phyloP scores from a whole-genome alignment of 2,329 filamentous ascomycete genomes.

The Zymoseptoria passerinii region DNA sequence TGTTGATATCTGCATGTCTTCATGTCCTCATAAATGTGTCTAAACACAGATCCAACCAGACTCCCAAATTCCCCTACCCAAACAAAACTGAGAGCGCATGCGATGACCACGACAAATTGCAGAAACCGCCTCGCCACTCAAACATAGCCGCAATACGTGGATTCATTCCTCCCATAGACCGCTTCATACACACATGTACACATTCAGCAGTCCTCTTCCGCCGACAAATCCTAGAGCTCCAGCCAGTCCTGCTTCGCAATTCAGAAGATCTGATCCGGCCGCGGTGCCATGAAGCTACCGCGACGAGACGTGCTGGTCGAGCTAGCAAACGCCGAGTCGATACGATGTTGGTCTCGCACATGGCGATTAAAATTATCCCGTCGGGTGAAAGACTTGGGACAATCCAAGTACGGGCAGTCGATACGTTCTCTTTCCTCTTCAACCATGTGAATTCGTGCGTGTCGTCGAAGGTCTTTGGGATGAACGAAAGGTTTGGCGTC shows the following conservation, averaged over 20 bases:
- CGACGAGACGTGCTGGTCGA: conserved; percentile 4
- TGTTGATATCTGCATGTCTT: too few species aligned
- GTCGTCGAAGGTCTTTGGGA: conserved; percentile 9
- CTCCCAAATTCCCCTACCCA: background rate
- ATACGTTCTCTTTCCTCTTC: background rate
- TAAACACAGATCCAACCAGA: background rate
- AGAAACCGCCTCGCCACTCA: background rate
- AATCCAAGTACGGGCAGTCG: background rate
- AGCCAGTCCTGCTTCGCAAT: too few species aligned
- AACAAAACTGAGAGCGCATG: too few species aligned
- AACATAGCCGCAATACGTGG: background rate
- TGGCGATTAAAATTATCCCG: conserved; percentile 4
- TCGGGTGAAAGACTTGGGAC: conserved; percentile 2
- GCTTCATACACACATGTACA: background rate
- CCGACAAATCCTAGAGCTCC: too few species aligned
- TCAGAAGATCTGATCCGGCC: too few species aligned
- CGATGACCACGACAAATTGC: too few species aligned
- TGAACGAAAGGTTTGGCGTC: conserved; percentile 1
- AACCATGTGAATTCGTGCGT: background rate
- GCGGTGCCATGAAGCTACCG: background rate
- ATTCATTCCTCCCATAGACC: background rate
- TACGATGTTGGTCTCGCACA: background rate
- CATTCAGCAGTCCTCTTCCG: background rate
- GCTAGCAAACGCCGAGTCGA: conserved; percentile 3
- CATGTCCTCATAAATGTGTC: too few species aligned